phyloP scores from a whole-genome alignment of 108 stramenopile genomes.

The Cylindrotheca fusiformis region DNA sequence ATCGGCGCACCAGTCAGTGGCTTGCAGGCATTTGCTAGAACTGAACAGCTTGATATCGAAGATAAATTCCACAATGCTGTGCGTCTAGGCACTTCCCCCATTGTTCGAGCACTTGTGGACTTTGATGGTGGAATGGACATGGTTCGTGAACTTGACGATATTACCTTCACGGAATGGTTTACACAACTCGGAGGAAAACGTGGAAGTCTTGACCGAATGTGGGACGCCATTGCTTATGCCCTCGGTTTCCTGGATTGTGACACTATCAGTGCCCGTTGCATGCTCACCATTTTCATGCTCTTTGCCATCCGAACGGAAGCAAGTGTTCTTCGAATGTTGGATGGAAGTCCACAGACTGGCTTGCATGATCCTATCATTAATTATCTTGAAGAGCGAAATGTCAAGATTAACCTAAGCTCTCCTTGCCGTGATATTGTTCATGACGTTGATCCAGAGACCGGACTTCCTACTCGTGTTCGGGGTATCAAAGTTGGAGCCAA shows the following conservation, averaged over 20 bases:
- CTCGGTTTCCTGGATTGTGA: constrained; percentile 97
- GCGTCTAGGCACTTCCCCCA: constrained; percentile 87
- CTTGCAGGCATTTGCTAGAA: constrained; percentile 88
- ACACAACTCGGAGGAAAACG: constrained; percentile 85
- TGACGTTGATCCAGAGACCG: constrained; percentile 75
- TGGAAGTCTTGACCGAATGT: constrained; percentile 91
- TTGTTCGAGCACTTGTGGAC: constrained; percentile 91
- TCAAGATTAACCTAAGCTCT: constrained; percentile 75
- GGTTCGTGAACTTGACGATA: constrained; percentile 95
- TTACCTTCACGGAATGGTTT: constrained; percentile 97
- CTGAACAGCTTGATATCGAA: constrained; percentile 81
- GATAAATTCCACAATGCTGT: constrained; percentile 95
- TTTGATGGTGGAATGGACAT: constrained; percentile 97
- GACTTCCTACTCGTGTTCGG: constrained; percentile 74
- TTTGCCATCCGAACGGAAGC: constrained; percentile 96
- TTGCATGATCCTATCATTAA: constrained; percentile 94
- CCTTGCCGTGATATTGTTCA: constrained; percentile 75
- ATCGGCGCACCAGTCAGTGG: constrained; percentile 95
- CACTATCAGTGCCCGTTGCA: constrained; percentile 92
- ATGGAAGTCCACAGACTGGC: constrained; percentile 91
- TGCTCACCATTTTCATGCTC: constrained; percentile 97
- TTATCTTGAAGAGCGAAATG: constrained; percentile 88
- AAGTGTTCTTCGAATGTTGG: constrained; percentile 93
- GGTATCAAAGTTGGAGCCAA: constrained; percentile 80
- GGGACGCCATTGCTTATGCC: constrained; percentile 98